phyloP scores from a whole-genome alignment of 2,329 filamentous ascomycete genomes.

The Curvularia eragrostidis region DNA sequence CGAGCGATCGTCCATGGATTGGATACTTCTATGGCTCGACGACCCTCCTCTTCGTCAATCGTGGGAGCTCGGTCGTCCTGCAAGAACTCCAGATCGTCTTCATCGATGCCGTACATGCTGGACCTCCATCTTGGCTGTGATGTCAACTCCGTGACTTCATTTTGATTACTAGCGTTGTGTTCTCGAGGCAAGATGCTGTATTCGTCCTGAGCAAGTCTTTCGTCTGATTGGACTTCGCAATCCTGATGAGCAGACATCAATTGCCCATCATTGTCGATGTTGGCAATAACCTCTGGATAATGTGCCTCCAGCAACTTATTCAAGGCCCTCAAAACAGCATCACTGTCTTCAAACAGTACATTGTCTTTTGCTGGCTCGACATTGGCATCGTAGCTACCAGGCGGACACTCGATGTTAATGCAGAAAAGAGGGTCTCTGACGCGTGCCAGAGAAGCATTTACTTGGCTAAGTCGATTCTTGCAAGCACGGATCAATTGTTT shows the following conservation, averaged over 20 bases:
- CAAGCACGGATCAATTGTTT: constrained; percentile 66
- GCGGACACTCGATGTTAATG: constrained; percentile 68
- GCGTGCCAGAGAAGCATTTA: constrained; percentile 29
- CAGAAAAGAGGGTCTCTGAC: constrained; percentile 66
- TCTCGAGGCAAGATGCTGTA: constrained; percentile 5
- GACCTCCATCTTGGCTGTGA: constrained; percentile 38
- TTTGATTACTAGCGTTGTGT: neutral
- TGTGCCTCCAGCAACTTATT: constrained; percentile 54
- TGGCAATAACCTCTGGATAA: constrained; percentile 36
- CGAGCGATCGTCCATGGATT: constrained; percentile 61
- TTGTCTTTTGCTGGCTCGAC: constrained; percentile 75
- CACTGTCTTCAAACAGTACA: constrained; percentile 69
- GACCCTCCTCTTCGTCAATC: constrained; percentile 37
- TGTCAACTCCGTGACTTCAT: neutral
- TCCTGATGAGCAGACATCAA: constrained; percentile 8
- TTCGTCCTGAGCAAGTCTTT: neutral
- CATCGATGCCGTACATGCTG: constrained; percentile 50
- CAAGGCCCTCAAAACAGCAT: constrained; percentile 52
- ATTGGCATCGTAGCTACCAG: constrained; percentile 72
- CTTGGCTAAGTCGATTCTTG: constrained; percentile 56
- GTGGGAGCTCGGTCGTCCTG: constrained; percentile 21
- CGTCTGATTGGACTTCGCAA: neutral
- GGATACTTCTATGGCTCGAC: constrained; percentile 44
- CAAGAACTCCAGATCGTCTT: constrained; percentile 43
- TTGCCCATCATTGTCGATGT: constrained; percentile 12